These are phyloP conservation scores for Aspergillus pseudoglaucus DNA, from an alignment of 2,329 filamentous ascomycete genomes.

Conservation along the genomic window DNA sequence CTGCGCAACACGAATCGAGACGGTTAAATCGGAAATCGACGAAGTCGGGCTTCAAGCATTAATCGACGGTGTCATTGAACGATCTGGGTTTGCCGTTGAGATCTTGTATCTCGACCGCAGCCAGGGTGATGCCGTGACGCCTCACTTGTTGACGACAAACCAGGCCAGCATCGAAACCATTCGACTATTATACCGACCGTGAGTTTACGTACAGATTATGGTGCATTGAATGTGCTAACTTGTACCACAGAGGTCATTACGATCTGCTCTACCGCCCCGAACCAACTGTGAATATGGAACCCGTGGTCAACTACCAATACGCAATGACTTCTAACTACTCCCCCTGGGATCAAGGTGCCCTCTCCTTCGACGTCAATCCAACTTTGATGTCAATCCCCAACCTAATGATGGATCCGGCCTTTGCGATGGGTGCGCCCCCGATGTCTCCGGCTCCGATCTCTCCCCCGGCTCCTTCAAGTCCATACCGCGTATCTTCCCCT, in stretches of 20 bases:
- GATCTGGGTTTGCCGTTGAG: conserved; percentile 71
- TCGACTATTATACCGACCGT: conserved; percentile 62
- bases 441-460: conserved; percentile 16
- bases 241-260: conserved; percentile 65
- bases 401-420: conserved; percentile 32
- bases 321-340: conserved; percentile 33
- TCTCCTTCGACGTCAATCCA: conserved; percentile 36
- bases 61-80: conserved; percentile 71
- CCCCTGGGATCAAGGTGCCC: conserved; percentile 31
- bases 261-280: conserved; percentile 78
- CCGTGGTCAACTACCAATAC: conserved; percentile 37
- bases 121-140: conserved; percentile 64
- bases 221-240: conserved; percentile 8
- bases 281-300: conserved; percentile 30
- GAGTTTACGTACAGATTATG: conserved; percentile 23
- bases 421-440: conserved; percentile 21
- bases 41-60: conserved; percentile 76
- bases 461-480: conserved; percentile 16
- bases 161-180: conserved; percentile 53
- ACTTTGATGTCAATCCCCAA: conserved; percentile 36
- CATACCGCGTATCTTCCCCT: conserved; percentile 25
- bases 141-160: conserved; percentile 33
- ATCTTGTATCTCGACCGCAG: conserved; percentile 89
- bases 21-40: conserved; percentile 77
- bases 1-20: conserved; percentile 64